Evolutionary conservation across 2,329 filamentous ascomycete species (phyloP).

Genomic region (Ustulina deusta): DNA sequence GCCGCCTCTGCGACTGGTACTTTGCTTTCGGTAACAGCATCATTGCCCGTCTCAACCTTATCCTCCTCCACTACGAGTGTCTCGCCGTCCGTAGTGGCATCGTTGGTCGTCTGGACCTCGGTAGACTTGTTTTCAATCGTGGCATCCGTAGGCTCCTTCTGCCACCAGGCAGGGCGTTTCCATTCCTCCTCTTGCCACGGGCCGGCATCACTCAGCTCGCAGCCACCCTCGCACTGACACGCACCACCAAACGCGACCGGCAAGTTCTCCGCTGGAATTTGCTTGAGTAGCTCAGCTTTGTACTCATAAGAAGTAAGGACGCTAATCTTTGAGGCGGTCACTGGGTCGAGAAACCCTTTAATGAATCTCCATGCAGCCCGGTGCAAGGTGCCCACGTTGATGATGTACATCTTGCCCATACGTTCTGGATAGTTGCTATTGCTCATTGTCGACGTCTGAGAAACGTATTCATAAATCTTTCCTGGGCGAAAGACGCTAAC

Average conservation of each 20-base stretch:
- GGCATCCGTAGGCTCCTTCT: constrained; percentile 58
- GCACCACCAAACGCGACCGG: constrained; percentile 86
- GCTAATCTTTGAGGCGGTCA: constrained; percentile 96
- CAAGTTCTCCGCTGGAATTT: constrained; percentile 90
- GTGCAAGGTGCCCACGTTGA: constrained; percentile 71
- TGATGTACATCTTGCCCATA: constrained; percentile 93
- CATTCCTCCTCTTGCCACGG: constrained; percentile 85
- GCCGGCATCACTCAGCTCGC: constrained; percentile 86
- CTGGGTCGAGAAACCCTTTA: constrained; percentile 95
- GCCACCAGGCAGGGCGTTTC: constrained; percentile 74
- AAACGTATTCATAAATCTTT: constrained; percentile 89
- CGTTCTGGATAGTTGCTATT: constrained; percentile 99
- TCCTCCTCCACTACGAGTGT: constrained; percentile 25
- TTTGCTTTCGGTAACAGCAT: constrained; percentile 46
- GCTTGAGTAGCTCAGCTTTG: constrained; percentile 83
- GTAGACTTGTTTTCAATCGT: constrained; percentile 49
- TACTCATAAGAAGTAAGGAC: constrained; percentile 81
- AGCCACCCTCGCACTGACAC: constrained; percentile 86
- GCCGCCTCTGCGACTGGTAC: constrained; percentile 30
- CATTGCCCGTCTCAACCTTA: constrained; percentile 47
- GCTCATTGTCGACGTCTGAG: constrained; percentile 85
- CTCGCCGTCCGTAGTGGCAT: constrained; percentile 46
- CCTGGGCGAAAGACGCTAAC: constrained; percentile 85
- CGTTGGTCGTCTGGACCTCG: constrained; percentile 50
- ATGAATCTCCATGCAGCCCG: constrained; percentile 90